These are phyloP conservation scores for Fusarium domesticum DNA, from an alignment of 2,329 filamentous ascomycete genomes.

Conservation along the genomic window DNA sequence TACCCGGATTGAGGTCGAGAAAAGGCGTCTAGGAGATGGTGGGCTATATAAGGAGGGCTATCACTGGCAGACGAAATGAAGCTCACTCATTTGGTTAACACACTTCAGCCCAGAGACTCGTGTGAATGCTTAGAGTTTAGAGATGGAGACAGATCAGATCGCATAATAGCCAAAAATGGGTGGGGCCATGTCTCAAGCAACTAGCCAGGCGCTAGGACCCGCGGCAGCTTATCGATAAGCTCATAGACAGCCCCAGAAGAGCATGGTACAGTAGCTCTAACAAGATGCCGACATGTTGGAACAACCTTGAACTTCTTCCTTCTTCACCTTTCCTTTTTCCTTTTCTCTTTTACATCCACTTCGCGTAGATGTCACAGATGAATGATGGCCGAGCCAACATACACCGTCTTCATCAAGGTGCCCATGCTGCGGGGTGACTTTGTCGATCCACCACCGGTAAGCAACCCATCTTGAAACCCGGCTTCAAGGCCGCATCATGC, in stretches of 20 bases:
- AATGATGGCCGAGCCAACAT: slow-evolving; percentile 51
- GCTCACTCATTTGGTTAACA: too few species aligned
- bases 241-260: not conserved
- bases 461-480: slow-evolving; percentile 27
- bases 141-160: too few species aligned
- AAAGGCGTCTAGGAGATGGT: not conserved
- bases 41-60: not conserved
- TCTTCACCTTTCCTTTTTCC: slow-evolving; percentile 18
- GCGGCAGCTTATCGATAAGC: slow-evolving; percentile 20
- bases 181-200: too few species aligned
- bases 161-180: too few species aligned
- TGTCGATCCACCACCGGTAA: slow-evolving; percentile 81
- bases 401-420: slow-evolving; percentile 83
- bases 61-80: too few species aligned
- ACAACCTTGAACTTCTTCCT: slow-evolving; percentile 6
- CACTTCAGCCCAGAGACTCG: too few species aligned
- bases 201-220: too few species aligned
- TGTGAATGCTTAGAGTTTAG: too few species aligned
- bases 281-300: slow-evolving; percentile 7
- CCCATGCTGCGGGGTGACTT: slow-evolving; percentile 86
- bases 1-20: slow-evolving; percentile 2
- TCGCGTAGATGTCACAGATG: slow-evolving; percentile 17
- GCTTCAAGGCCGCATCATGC: slow-evolving; percentile 16
- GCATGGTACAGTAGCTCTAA: slow-evolving; percentile 13
- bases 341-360: slow-evolving; percentile 11